Evolutionary conservation across 148 eudicot genomes (phyloP).

Genomic region (Rhododendron kiyosumense): DNA sequence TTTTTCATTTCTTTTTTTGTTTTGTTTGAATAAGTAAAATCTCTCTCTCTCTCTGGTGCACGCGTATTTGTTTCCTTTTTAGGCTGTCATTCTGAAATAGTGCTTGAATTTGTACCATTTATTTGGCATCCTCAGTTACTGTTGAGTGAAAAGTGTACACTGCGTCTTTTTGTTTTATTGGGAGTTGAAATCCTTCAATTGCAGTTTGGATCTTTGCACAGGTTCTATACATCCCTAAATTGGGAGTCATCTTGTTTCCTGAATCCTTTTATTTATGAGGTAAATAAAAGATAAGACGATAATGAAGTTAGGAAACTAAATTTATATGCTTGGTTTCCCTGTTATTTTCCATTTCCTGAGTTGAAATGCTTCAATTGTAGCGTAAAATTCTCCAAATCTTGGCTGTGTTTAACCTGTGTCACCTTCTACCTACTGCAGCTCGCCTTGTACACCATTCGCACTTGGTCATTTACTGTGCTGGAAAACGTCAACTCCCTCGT

Average conservation of each 20-base stretch:
- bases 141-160: not conserved
- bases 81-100: not conserved
- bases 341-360: not conserved
- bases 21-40: not conserved
- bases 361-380: not conserved
- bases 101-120: not conserved
- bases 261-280: not conserved
- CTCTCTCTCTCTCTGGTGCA: not conserved
- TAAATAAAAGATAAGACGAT: not conserved
- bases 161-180: not conserved
- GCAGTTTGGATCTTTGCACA: not conserved
- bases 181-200: not conserved
- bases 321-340: not conserved
- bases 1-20: not conserved
- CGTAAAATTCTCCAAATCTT: not conserved
- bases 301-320: not conserved
- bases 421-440: constrained; percentile 37
- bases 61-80: not conserved
- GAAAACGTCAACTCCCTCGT: constrained; percentile 88
- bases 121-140: not conserved
- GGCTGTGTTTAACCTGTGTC: not conserved
- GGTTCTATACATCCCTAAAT: not conserved
- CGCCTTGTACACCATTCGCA: constrained; percentile 86
- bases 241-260: not conserved
- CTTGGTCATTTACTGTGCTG: constrained; percentile 89